Base-by-base conservation (phyloP, 2,329 filamentous ascomycete species). In the Fusarium illudens region DNA sequence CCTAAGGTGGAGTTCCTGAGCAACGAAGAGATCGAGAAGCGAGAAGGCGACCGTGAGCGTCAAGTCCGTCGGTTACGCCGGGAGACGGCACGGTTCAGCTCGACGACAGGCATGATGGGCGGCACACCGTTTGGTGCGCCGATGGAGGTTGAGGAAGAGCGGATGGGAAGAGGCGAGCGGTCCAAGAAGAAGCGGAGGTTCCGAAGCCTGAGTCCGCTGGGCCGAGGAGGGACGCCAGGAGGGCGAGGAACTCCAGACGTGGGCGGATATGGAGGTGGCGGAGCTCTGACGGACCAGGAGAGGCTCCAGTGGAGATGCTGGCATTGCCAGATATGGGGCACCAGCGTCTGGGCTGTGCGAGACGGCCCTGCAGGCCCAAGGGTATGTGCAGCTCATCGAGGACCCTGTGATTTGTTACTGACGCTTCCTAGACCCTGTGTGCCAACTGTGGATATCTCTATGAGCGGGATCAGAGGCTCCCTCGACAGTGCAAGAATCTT, bases 21-120 rank as follows among this genome's bases (percentile, higher is more conserved):
- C 36, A 97, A 97, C 73, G 96, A 99, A 73, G 96, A 99, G 76
- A 98, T 99, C 56, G 96, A 99, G 80, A 97, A 97, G 82, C 89
- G 96, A 27, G 96, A 99, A 79, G 93, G 93, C 53, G 96, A 99
- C 76, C 88, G 96, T 39, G 96, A 99, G 79, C 86, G 96, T 58
- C 93, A 98, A 79, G 91, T 97, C 36, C 87, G 96, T 61, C 87
- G 96, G 62, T 81, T 97, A 66, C 87, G 96, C 58, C 87, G 96
- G 76, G 96, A 99, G 79, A 98, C 95, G 10, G 95, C 95, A 1
- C 87, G 94, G 25, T 97, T 98, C 78, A 96, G 92, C 60, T 95
- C 92, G 44, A 96, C 91, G 20, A 87, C 92, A 1, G 92, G 92
- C 60, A 93, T 96, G 84, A 83, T 90, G 4, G 91, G 92, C 29